phyloP scores from a whole-genome alignment of 352 stramenopile species.

The Phytophthora constricta region DNA sequence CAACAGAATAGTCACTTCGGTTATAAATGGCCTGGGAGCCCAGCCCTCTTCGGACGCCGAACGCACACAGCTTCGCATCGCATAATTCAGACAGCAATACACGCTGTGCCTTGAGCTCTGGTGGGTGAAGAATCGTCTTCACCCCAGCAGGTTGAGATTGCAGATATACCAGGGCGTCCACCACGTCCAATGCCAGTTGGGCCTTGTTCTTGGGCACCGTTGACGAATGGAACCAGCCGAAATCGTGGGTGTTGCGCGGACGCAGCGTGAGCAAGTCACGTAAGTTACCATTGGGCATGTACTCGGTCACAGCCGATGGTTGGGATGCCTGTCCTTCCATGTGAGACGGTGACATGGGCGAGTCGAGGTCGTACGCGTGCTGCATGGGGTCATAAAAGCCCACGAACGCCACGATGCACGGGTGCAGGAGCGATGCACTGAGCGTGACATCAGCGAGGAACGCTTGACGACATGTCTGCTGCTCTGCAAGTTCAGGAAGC shows the following conservation, averaged over 20 bases:
- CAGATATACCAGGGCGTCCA: slow-evolving; percentile 58
- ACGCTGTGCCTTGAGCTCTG: slow-evolving; percentile 49
- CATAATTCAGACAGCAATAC: slow-evolving; percentile 52
- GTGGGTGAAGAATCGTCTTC: slow-evolving; percentile 28
- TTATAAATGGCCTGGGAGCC: slow-evolving; percentile 13
- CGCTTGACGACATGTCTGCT: slow-evolving; percentile 31
- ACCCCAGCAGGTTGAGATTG: slow-evolving; percentile 39
- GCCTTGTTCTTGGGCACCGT: slow-evolving; percentile 38
- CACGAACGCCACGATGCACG: slow-evolving; percentile 45
- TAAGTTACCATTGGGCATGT: slow-evolving; percentile 52
- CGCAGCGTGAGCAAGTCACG: slow-evolving; percentile 39
- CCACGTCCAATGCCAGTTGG: slow-evolving; percentile 52
- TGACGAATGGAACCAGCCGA: slow-evolving; percentile 43
- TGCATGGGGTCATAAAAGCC: slow-evolving; percentile 40
- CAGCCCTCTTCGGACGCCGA: slow-evolving; percentile 41
- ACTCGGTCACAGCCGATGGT: slow-evolving; percentile 52
- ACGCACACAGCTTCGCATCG: slow-evolving; percentile 60
- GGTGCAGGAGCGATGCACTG: slow-evolving; percentile 35
- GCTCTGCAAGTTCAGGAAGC: slow-evolving; percentile 26
- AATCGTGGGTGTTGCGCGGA: slow-evolving; percentile 33
- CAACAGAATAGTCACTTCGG: slow-evolving; percentile 38
- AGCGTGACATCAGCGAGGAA: slow-evolving; percentile 50
- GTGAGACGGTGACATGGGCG: slow-evolving; percentile 27
- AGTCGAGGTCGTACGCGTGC: slow-evolving; percentile 30
- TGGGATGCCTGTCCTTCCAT: slow-evolving; percentile 16